Percentiles rank a stretch among this genome's conserved stretches.
These are phyloP conservation scores for Globisporangium abappressorium DNA, from an alignment of 352 stramenopile genomes.

Conservation along the genomic window DNA sequence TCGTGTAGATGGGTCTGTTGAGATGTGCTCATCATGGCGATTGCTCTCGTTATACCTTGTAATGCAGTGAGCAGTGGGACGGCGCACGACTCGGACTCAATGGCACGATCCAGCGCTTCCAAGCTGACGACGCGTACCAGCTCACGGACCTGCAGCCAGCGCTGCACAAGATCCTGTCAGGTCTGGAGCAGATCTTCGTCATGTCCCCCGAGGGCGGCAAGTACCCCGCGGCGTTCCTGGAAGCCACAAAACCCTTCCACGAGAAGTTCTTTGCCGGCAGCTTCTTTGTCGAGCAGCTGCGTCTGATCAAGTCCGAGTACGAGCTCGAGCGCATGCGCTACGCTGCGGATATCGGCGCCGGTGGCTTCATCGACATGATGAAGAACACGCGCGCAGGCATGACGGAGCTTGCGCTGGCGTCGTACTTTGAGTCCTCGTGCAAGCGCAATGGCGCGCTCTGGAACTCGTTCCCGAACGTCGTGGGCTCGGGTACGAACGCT, in stretches of 20 bases:
- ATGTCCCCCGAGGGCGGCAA: slow-evolving; percentile 52
- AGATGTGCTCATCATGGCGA: neutral
- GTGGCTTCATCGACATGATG: slow-evolving; percentile 82
- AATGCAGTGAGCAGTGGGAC: slow-evolving; percentile 79
- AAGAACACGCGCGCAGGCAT: slow-evolving; percentile 54
- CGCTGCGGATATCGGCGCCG: slow-evolving; percentile 58
- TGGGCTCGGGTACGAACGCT: slow-evolving; percentile 71
- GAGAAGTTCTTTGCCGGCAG: slow-evolving; percentile 73
- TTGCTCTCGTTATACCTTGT: neutral
- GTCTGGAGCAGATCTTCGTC: slow-evolving; percentile 67
- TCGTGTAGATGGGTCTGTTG: neutral
- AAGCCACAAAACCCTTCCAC: slow-evolving; percentile 57
- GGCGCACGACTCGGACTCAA: slow-evolving; percentile 65
- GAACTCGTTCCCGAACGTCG: slow-evolving; percentile 84
- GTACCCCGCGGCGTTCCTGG: slow-evolving; percentile 54
- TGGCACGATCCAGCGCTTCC: slow-evolving; percentile 51
- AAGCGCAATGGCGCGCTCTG: slow-evolving; percentile 75
- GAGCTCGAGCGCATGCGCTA: slow-evolving; percentile 77
- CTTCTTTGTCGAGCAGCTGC: slow-evolving; percentile 72
- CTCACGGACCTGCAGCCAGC: slow-evolving; percentile 53
- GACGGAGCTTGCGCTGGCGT: slow-evolving; percentile 68
- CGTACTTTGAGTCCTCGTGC: slow-evolving; percentile 65
- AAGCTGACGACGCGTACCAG: slow-evolving; percentile 65
- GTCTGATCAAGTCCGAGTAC: slow-evolving; percentile 67
- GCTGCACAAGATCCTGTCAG: slow-evolving; percentile 53